Conservation (phyloP, 495 filamentous ascomycete genomes). For the Annulohypoxylon maeteangense region DNA sequence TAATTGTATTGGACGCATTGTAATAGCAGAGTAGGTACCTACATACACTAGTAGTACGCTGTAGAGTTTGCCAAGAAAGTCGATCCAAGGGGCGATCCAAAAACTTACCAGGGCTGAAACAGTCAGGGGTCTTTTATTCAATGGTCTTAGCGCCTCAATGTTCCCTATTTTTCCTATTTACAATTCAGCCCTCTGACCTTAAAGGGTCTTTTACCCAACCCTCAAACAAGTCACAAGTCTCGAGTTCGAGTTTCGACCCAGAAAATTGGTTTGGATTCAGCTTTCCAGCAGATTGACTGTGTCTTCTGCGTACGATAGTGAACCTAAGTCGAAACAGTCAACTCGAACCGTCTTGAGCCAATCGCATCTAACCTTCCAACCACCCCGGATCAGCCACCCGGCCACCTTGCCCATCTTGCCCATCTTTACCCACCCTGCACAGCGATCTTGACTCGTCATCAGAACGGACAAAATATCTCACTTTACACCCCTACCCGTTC, state of each 20-base stretch:
- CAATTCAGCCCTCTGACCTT: neutral
- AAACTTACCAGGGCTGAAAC: slow-evolving; percentile 25
- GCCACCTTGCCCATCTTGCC: neutral
- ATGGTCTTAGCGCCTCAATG: slow-evolving; percentile 18
- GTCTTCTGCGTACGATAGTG: neutral
- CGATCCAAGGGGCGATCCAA: neutral
- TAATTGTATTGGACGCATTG: too few species aligned
- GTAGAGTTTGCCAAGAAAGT: neutral
- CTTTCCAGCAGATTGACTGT: neutral
- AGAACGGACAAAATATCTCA: slow-evolving; percentile 5
- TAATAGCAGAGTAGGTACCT: too few species aligned
- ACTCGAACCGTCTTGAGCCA: slow-evolving; percentile 9
- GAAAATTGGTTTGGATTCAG: neutral
- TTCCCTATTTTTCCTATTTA: neutral
- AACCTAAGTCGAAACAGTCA: slow-evolving; percentile 21
- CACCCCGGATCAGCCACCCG: neutral
- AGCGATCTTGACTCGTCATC: slow-evolving; percentile 11
- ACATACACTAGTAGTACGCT: too few species aligned
- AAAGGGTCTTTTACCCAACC: slow-evolving; percentile 8
- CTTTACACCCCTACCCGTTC: slow-evolving; percentile 9
- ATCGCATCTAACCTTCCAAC: slow-evolving; percentile 5
- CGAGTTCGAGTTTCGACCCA: slow-evolving; percentile 29
- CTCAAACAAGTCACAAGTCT: slow-evolving; percentile 26
- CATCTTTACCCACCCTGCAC: neutral
- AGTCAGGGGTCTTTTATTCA: slow-evolving; percentile 8